Base-by-base conservation (phyloP, 148 eudicot species). In the Tetragonia tetragonoides region DNA sequence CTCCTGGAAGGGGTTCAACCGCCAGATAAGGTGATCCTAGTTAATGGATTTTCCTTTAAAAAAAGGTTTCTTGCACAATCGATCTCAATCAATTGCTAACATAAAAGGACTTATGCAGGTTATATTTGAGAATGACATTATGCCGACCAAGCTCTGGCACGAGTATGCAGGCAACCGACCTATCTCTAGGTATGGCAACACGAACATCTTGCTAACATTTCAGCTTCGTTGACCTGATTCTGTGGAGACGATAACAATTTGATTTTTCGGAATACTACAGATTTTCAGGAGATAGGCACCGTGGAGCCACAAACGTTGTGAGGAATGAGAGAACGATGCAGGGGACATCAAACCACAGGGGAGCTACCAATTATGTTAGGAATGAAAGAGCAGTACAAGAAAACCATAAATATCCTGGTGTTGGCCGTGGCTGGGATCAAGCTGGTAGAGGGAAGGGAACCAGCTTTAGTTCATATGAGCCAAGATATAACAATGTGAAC, bases 61-160 rank as follows among this genome's bases (percentile, higher is more conserved):
- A 28, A 34, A 10, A 5, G 20, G 3, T 11, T 34, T 5, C 24
- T 24, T 12, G 7, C n/a, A 14, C 0, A 17, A 20, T 11, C 9
- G 49, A 3, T 23, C 12, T 41, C 12, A 28, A 46, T 56, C 4
- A 21, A 24, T 34, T 9, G 9, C 75, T 72, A 53, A 70, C 64
- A 2, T 8, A 44, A 17, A 4, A 3, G 6, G 24, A 54, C 20
- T 20, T n/a, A 54, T 38, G 66, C 77, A 79, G 77, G 66, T 49
- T 65, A 49, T 79, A 18, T 73, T 73, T 40, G 77, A 79, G 56
- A 66, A 73, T 2, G 77, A 79, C 57, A 66, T 79, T 53, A 7
- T 0, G 47, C 59, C 73, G 67, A 66, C 46, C 2, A 5, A 39
- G 3, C 73, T 66, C 38, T 73, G 82, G 82, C 82, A 79, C 34